phyloP scores from a whole-genome alignment of 2,329 filamentous ascomycete genomes.

The Apiospora sp. region DNA sequence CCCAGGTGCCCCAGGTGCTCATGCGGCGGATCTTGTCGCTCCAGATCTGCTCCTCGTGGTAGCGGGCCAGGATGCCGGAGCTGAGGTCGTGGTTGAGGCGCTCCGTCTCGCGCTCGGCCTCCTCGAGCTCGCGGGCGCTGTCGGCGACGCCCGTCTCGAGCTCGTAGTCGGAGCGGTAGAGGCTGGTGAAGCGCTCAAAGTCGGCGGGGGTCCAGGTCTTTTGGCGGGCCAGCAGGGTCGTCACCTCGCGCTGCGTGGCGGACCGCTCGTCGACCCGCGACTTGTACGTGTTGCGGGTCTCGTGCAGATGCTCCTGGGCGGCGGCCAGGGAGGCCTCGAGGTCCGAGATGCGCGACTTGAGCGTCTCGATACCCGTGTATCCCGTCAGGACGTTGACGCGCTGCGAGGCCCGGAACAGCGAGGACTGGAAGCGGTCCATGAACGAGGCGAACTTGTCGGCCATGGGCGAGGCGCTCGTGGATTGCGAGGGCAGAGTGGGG shows the following conservation, averaged over 20 bases:
- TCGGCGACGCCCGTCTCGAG: slow-evolving; percentile 85
- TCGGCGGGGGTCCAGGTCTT: slow-evolving; percentile 88
- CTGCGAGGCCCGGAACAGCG: slow-evolving; percentile 84
- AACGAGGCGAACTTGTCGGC: slow-evolving; percentile 66
- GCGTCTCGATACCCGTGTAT: slow-evolving; percentile 87
- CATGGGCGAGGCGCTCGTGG: slow-evolving; percentile 38
- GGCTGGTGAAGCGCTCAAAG: slow-evolving; percentile 90
- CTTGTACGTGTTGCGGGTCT: slow-evolving; percentile 79
- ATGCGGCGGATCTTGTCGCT: slow-evolving; percentile 95
- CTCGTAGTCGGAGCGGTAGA: slow-evolving; percentile 91
- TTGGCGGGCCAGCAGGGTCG: slow-evolving; percentile 90
- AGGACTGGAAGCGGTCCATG: slow-evolving; percentile 90
- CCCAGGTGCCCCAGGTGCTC: slow-evolving; percentile 98
- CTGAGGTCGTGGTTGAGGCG: slow-evolving; percentile 78
- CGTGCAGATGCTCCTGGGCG: slow-evolving; percentile 72
- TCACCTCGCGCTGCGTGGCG: slow-evolving; percentile 94
- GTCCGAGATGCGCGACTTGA: slow-evolving; percentile 79
- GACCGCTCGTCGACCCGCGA: slow-evolving; percentile 80
- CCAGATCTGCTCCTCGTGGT: slow-evolving; percentile 99
- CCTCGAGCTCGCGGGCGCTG: slow-evolving; percentile 75
- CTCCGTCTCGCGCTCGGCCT: slow-evolving; percentile 82
- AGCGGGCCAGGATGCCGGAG: slow-evolving; percentile 84
- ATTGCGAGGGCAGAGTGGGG: slow-evolving; percentile 28
- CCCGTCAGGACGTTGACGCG: slow-evolving; percentile 94
- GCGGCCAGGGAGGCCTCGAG: slow-evolving; percentile 67